A percentile compares a stretch with the other conserved stretches of the same genome.
Evolutionary conservation across 2,329 filamentous ascomycete species (phyloP).

Genomic region (Cylindrodendrum hubeiense): DNA sequence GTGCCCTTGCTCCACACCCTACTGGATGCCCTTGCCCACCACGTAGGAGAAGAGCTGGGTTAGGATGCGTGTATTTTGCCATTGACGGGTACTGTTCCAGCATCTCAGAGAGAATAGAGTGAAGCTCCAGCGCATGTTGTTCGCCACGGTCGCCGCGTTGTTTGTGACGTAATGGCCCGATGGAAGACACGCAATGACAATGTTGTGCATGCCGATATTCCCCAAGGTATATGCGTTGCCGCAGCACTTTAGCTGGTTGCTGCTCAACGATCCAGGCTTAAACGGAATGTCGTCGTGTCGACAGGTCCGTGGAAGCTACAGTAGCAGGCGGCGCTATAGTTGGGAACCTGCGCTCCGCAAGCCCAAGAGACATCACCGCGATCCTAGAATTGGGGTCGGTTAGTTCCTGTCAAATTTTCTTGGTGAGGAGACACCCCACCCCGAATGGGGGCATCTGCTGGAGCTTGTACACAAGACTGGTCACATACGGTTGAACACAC

Average conservation of each 20-base stretch:
- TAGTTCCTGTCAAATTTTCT: background rate
- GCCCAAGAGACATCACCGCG: constrained; percentile 12
- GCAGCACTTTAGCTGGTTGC: constrained; percentile 17
- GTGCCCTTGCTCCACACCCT: too few relatives aligned
- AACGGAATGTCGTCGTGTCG: constrained; percentile 20
- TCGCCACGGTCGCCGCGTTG: constrained; percentile 10
- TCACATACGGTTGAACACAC: background rate
- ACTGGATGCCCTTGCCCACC: too few relatives aligned
- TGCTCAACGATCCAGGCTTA: constrained; percentile 19
- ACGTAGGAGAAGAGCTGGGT: too few relatives aligned
- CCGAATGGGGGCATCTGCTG: background rate
- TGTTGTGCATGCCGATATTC: constrained; percentile 18
- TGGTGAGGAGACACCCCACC: too few relatives aligned
- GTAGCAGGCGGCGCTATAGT: constrained; percentile 8
- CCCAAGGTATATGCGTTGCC: constrained; percentile 29
- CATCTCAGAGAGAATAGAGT: constrained; percentile 12
- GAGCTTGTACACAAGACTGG: too few relatives aligned
- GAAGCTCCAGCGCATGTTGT: constrained; percentile 30
- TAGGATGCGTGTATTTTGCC: background rate
- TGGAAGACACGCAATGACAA: constrained; percentile 22
- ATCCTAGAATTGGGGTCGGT: constrained; percentile 6
- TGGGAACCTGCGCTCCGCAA: constrained; percentile 1
- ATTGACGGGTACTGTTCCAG: background rate
- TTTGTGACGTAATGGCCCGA: constrained; percentile 2
- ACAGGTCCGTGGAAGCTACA: constrained; percentile 21